These are phyloP conservation scores for Aspergillus tubingensis DNA, from an alignment of 2,329 filamentous ascomycete genomes.

Conservation along the genomic window DNA sequence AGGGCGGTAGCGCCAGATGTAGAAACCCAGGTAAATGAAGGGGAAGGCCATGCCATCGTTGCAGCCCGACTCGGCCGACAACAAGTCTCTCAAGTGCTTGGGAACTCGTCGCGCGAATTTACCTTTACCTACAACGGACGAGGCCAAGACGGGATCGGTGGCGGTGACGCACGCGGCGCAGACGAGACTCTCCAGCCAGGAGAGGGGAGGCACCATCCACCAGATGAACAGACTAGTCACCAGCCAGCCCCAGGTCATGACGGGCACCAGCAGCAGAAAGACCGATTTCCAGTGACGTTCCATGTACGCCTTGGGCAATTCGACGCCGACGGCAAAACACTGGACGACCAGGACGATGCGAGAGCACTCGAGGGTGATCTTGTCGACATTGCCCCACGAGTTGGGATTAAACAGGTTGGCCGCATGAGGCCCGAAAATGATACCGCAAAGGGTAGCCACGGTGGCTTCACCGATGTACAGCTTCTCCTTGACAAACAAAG, in stretches of 20 bases:
- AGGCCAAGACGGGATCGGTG: constrained; percentile 93
- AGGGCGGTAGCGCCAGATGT: constrained; percentile 79
- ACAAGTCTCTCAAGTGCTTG: constrained; percentile 91
- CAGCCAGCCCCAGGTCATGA: constrained; percentile 90
- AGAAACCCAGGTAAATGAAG: constrained; percentile 90
- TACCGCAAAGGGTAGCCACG: constrained; percentile 72
- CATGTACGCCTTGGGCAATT: constrained; percentile 79
- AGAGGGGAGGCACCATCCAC: constrained; percentile 78
- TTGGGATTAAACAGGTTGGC: constrained; percentile 63
- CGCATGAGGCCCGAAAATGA: constrained; percentile 70
- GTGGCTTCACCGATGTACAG: constrained; percentile 99
- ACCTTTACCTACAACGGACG: constrained; percentile 96
- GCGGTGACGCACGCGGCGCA: constrained; percentile 93
- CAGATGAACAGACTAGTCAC: constrained; percentile 91
- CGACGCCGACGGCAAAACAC: constrained; percentile 72
- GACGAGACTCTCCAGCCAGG: constrained; percentile 86
- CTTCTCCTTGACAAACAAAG: constrained; percentile 95
- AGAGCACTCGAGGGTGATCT: constrained; percentile 70
- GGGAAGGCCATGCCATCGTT: constrained; percentile 99
- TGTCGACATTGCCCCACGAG: constrained; percentile 66
- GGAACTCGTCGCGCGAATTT: constrained; percentile 98
- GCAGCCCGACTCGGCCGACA: constrained; percentile 96
- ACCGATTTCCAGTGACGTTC: constrained; percentile 96
- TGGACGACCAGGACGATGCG: constrained; percentile 71
- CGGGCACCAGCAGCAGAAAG: constrained; percentile 79